These are phyloP conservation scores for Vigna radiata DNA, from an alignment of 306 rosid species.

Conservation along the genomic window DNA sequence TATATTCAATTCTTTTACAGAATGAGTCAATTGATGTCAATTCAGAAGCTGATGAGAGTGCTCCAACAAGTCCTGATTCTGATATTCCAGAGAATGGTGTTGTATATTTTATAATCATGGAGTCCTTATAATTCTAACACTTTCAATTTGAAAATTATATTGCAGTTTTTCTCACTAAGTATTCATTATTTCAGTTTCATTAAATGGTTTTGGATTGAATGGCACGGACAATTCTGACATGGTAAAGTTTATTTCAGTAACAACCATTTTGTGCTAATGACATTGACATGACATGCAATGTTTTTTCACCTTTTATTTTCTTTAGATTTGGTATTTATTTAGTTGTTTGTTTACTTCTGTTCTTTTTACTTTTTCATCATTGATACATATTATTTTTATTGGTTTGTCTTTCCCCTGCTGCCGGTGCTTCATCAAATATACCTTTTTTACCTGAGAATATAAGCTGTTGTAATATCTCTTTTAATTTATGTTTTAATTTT, in stretches of 20 bases:
- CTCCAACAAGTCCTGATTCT: constrained; percentile 66
- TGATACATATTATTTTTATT: background rate
- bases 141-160: constrained; percentile 35
- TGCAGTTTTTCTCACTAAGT: constrained; percentile 43
- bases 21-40: constrained; percentile 57
- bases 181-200: constrained; percentile 62
- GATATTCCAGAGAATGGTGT: constrained; percentile 63
- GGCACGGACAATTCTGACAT: constrained; percentile 51
- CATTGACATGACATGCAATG: constrained; percentile 23
- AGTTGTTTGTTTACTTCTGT: background rate
- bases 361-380: constrained; percentile 23
- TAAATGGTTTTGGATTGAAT: constrained; percentile 52
- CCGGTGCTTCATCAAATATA: constrained; percentile 9
- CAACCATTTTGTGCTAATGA: constrained; percentile 20
- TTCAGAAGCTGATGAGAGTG: constrained; percentile 62
- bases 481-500: constrained; percentile 29
- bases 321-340: constrained; percentile 32
- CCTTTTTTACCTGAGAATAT: constrained; percentile 19
- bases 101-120: constrained; percentile 48
- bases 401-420: background rate
- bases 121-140: constrained; percentile 25
- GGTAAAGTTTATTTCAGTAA: constrained; percentile 53
- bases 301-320: constrained; percentile 6
- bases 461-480: background rate
- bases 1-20: constrained; percentile 52